phyloP scores from a whole-genome alignment of 768 basidiomycete species.

The Russula vinacea region DNA sequence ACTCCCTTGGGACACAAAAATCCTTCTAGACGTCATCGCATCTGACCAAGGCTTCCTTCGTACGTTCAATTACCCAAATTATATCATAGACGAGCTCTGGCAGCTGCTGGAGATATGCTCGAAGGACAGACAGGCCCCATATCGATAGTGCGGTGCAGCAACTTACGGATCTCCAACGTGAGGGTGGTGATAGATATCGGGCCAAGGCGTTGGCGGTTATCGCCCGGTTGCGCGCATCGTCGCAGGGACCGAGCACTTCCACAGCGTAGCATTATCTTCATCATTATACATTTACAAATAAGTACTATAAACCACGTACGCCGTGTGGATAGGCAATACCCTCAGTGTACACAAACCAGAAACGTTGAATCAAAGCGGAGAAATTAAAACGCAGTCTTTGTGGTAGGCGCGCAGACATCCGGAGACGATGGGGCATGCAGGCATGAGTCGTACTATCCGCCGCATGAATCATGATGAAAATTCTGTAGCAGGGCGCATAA shows the following conservation, averaged over 20 bases:
- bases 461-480: too few species aligned
- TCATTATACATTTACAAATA: too few species aligned
- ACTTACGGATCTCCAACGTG: background rate
- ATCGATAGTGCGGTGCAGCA: background rate
- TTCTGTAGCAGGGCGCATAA: too few species aligned
- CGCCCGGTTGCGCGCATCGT: background rate
- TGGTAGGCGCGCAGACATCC: too few species aligned
- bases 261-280: background rate
- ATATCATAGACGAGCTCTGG: slow-evolving; percentile 7
- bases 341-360: too few species aligned
- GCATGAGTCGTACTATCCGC: too few species aligned
- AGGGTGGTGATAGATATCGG: background rate
- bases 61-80: background rate
- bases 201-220: background rate
- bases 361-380: too few species aligned
- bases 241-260: background rate
- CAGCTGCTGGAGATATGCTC: slow-evolving; percentile 1
- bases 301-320: too few species aligned
- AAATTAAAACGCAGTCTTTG: too few species aligned
- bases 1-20: slow-evolving; percentile 22
- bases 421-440: too few species aligned
- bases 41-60: slow-evolving; percentile 32
- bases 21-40: slow-evolving; percentile 32
- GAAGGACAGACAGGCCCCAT: background rate
- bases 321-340: too few species aligned